Conservation (phyloP, 2,329 filamentous ascomycete species). For the Sphaceloma murrayae region DNA sequence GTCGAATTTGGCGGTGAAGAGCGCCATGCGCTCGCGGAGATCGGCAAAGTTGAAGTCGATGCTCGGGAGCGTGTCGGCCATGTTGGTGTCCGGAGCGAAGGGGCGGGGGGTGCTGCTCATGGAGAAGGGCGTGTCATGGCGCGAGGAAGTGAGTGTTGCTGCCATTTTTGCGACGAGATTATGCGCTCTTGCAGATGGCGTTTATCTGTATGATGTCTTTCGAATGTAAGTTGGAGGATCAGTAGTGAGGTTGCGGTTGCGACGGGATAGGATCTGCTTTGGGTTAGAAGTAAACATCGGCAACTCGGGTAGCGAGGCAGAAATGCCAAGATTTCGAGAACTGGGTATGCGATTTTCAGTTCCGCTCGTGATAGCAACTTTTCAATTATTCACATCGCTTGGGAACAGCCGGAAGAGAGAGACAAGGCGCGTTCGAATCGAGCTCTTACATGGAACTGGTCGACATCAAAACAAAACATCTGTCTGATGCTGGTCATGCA, state of each 20-base stretch:
- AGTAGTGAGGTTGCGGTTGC: slow-evolving; percentile 1
- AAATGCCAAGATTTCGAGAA: slow-evolving; percentile 15
- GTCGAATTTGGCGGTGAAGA: slow-evolving; percentile 84
- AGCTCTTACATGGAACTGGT: background rate
- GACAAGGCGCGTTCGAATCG: too few relatives aligned
- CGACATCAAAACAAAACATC: too few relatives aligned
- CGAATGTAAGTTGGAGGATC: background rate
- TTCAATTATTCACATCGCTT: too few relatives aligned
- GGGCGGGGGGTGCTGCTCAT: slow-evolving; percentile 49
- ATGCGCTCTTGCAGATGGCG: background rate
- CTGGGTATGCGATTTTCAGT: too few relatives aligned
- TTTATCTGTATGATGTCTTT: too few relatives aligned
- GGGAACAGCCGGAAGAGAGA: too few relatives aligned
- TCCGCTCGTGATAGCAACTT: too few relatives aligned
- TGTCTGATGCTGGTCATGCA: slow-evolving; percentile 20
- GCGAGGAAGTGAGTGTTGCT: slow-evolving; percentile 33
- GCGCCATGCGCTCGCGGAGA: slow-evolving; percentile 85
- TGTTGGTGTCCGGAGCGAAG: slow-evolving; percentile 48
- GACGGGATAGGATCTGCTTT: slow-evolving; percentile 14
- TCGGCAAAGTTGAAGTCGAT: slow-evolving; percentile 97
- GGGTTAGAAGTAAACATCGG: slow-evolving; percentile 15
- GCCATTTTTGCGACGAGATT: slow-evolving; percentile 22
- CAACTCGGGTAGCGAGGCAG: slow-evolving; percentile 8
- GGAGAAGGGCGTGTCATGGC: slow-evolving; percentile 55
- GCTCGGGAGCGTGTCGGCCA: slow-evolving; percentile 70